Evolutionary conservation across 768 basidiomycete genomes (phyloP), one percentile per base, ranked within the genome.

Genomic region (Tulasnella sp.): DNA sequence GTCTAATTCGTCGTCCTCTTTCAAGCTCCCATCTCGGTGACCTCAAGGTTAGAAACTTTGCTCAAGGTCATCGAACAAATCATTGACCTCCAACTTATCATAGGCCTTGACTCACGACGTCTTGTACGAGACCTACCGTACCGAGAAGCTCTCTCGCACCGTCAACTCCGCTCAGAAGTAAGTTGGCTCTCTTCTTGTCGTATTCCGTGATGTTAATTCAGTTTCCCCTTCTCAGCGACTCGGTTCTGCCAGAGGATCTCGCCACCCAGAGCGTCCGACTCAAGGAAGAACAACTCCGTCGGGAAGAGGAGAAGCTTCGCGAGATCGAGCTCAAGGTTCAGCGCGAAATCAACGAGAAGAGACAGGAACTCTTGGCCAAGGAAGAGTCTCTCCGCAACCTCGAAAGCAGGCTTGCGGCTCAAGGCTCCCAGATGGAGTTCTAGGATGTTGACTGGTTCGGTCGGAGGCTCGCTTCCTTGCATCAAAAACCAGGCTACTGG

Each of bases 261-360:
- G 97, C 97, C 22, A 95, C 91, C 73, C 97, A 99, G 84, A 94
- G 92, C 78, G 96, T 98, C 67, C 92, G 97, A 76, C 91, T 99
- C 85, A 99, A 99, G 86, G 97, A 99, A 85, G 97, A 99, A 83
- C 97, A 99, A 83, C 91, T 99, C 77, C 91, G 96, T 80, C 86
- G 93, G 77, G 97, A 99, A 83, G 96, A 97, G 85, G 95, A 97
- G 86, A 97, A 97, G 87, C 88, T 99, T 79, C 94, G 97, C 78
- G 97, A 99, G 85, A 93, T 98, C 83, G 97, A 99, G 83, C 89
- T 98, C 83, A 96, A 95, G 83, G 95, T 98, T 37, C 96, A 98
- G 84, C 89, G 97, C 70, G 97, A 99, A 86, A 94, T 99, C 84
- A 94, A 93, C 82, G 93, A 99, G 86, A 96, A 97, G 86, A 88